Conservation (phyloP, 805 yeast species). For the Metschnikowia lachancei region DNA sequence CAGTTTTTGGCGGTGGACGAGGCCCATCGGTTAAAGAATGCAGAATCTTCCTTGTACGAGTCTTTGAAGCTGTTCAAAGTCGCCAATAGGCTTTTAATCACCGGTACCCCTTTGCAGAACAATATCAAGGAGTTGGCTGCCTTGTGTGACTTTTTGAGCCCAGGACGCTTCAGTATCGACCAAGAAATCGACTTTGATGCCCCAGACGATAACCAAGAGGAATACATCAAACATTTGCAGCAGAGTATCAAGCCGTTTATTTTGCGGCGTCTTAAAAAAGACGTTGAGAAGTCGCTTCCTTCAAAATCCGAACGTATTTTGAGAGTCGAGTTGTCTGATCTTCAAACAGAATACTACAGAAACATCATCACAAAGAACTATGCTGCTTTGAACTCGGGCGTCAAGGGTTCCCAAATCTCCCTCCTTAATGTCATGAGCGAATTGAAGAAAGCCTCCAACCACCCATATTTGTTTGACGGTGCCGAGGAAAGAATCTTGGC, state of each 20-base stretch:
- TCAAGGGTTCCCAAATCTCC: conserved; percentile 71
- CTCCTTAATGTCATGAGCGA: conserved; percentile 91
- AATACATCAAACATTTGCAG: conserved; percentile 82
- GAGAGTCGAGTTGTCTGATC: conserved; percentile 90
- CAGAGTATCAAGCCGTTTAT: conserved; percentile 86
- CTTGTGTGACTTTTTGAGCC: conserved; percentile 90
- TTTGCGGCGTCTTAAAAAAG: conserved; percentile 89
- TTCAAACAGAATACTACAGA: conserved; percentile 92
- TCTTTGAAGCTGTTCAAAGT: conserved; percentile 79
- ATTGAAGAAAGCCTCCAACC: conserved; percentile 93
- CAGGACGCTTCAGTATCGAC: conserved; percentile 85
- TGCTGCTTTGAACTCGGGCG: conserved; percentile 83
- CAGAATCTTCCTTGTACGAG: conserved; percentile 90
- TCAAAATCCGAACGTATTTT: conserved; percentile 93
- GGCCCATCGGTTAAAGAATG: conserved; percentile 93
- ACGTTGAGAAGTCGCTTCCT: conserved; percentile 95
- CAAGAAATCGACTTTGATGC: conserved; percentile 94
- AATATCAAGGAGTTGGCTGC: conserved; percentile 95
- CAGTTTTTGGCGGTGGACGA: conserved; percentile 97
- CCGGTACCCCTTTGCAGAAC: conserved; percentile 98
- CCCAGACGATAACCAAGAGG: conserved; percentile 84
- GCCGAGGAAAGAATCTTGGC: conserved; percentile 82
- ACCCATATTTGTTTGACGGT: conserved; percentile 90
- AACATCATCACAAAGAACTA: conserved; percentile 92
- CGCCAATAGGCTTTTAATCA: conserved; percentile 79